Base-by-base conservation (phyloP, 169 alveolate genomes). In the Cystoisospora suis region DNA sequence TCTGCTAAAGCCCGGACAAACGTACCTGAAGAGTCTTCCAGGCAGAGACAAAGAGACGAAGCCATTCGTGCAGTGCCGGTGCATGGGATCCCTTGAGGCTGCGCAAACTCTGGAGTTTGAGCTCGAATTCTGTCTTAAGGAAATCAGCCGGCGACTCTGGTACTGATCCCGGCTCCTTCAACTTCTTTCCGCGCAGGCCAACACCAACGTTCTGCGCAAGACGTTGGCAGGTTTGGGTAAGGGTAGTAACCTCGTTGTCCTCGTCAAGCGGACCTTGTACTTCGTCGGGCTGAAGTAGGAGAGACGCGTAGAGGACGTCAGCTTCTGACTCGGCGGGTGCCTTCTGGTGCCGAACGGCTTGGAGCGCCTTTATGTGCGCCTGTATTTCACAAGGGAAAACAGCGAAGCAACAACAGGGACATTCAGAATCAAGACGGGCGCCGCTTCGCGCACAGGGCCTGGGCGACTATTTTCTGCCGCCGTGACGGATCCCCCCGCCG, bases 1-100 rank as follows among this genome's bases (percentile, higher is more conserved):
- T n/a, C n/a, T n/a, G n/a, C n/a, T n/a, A n/a, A n/a, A 53, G 23
- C 29, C 65, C 23, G 23, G 29, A 53, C 29, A 23, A 12, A 53
- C 65, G 12, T 38, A 72, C 83, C 56, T 72, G 83, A n/a, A 72
- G 83, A 27, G 53, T 72, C 23, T 27, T 34, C 83, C 83, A 72
- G 42, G 83, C 38, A 12, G 83, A 72, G 34, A 72, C 47, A 40
- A 72, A 72, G 53, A 38, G 42, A 3, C 56, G 56, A 9, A 72
- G 56, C 83, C 83, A 72, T 38, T 72, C 83, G 17, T 72, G 46
- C 9, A 72, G 46, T 9, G 83, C 56, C 27, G 83, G 83, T 27
- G 53, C 58, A 36, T 27, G 15, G 56, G 83, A 72, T 4, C 58
- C 83, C 27, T 72, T 72, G 49, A 40, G 36, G 83, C 32, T 72